Evolutionary conservation across 805 yeast species (phyloP).

Genomic region (Schwanniomyces pseudopolymorphus): DNA sequence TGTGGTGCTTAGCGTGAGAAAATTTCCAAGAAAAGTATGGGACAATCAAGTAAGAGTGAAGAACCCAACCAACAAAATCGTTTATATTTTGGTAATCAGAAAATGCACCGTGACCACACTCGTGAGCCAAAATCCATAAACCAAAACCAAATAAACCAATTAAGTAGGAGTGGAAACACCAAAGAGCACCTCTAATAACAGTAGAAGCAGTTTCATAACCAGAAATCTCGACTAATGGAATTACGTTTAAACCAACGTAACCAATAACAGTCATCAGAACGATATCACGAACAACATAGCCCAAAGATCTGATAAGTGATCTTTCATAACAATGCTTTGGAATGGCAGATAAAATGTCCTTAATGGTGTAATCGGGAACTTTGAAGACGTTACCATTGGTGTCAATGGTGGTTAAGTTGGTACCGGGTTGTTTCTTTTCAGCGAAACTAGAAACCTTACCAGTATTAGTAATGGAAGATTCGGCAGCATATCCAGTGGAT

Average conservation of each 20-base stretch:
- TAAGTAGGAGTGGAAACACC: constrained; percentile 38
- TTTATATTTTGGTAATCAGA: constrained; percentile 53
- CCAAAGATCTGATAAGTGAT: constrained; percentile 47
- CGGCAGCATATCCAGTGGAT: not conserved
- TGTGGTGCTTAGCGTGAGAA: constrained; percentile 61
- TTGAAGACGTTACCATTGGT: constrained; percentile 54
- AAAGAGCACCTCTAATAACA: constrained; percentile 37
- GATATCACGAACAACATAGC: constrained; percentile 55
- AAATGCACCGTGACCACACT: constrained; percentile 65
- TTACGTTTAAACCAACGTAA: constrained; percentile 39
- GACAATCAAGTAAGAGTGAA: constrained; percentile 56
- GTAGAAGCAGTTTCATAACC: constrained; percentile 16
- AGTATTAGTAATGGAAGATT: constrained; percentile 4
- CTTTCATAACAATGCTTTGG: constrained; percentile 64
- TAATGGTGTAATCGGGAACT: constrained; percentile 63
- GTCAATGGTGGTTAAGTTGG: constrained; percentile 41
- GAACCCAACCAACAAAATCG: constrained; percentile 59
- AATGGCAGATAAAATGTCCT: constrained; percentile 55
- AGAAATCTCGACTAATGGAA: constrained; percentile 37
- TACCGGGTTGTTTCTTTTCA: constrained; percentile 3
- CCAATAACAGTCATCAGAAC: constrained; percentile 43
- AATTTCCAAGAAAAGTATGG: constrained; percentile 66
- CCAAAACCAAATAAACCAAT: constrained; percentile 56
- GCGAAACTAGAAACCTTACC: constrained; percentile 12
- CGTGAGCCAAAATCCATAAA: constrained; percentile 62